Percentiles rank a stretch among this genome's conserved stretches.
phyloP scores from a whole-genome alignment of 257 asterid genomes.

The Nicotiana benthamiana region DNA sequence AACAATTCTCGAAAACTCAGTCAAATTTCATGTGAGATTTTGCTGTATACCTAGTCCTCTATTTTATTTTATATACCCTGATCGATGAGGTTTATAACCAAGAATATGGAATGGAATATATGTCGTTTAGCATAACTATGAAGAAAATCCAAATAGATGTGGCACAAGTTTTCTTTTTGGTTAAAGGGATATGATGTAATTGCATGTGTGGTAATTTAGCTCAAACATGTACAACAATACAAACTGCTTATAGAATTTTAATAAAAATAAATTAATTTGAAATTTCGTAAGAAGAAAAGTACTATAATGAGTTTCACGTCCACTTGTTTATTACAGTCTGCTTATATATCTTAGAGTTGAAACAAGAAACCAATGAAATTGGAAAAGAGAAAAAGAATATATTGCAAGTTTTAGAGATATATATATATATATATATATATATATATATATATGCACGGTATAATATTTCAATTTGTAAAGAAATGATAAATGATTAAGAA shows the following conservation, averaged over 20 bases:
- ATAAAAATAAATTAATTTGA: neutral
- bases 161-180: slow-evolving; percentile 3
- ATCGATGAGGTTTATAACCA: slow-evolving; percentile 3
- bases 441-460: neutral
- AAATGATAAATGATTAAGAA: neutral
- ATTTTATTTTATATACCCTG: neutral
- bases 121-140: slow-evolving; percentile 19
- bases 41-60: neutral
- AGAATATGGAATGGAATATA: slow-evolving; percentile 41
- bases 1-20: slow-evolving; percentile 6
- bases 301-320: neutral
- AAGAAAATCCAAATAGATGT: neutral
- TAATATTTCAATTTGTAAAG: neutral
- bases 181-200: neutral
- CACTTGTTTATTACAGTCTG: neutral
- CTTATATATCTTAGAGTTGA: neutral
- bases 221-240: slow-evolving; percentile 3
- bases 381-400: neutral
- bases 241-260: neutral
- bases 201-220: neutral
- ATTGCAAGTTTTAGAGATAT: neutral
- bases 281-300: neutral
- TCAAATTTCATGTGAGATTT: slow-evolving; percentile 12
- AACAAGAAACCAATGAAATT: neutral
- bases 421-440: too few species aligned